A percentile compares a stretch with the other conserved stretches of the same genome.
phyloP scores from a whole-genome alignment of 1,284 basidiomycete genomes.

The Marasmius sp. region DNA sequence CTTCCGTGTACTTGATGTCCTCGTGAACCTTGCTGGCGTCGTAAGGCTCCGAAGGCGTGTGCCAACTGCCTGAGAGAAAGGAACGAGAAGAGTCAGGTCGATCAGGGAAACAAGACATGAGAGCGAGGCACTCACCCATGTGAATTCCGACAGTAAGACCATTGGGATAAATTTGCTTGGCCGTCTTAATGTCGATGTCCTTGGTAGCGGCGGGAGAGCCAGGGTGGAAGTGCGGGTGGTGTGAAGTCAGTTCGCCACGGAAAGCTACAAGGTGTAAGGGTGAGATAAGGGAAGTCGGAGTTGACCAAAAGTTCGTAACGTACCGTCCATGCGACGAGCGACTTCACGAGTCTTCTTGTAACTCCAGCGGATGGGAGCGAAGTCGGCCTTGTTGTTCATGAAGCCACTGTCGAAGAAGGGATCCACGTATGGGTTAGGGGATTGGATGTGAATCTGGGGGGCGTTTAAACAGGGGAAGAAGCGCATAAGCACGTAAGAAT shows the following conservation, averaged over 20 bases:
- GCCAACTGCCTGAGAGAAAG: slow-evolving; percentile 52
- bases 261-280: slow-evolving; percentile 39
- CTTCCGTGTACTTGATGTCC: slow-evolving; percentile 61
- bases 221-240: slow-evolving; percentile 74
- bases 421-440: slow-evolving; percentile 59
- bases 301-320: slow-evolving; percentile 7
- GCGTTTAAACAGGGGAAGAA: not conserved
- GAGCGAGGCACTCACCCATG: slow-evolving; percentile 45
- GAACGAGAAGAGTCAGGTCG: not conserved
- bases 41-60: slow-evolving; percentile 54
- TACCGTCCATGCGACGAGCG: slow-evolving; percentile 71
- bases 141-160: slow-evolving; percentile 69
- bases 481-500: slow-evolving; percentile 3
- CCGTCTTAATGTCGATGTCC: slow-evolving; percentile 71
- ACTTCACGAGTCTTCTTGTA: slow-evolving; percentile 75
- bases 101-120: not conserved
- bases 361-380: slow-evolving; percentile 74
- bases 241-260: slow-evolving; percentile 70
- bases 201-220: slow-evolving; percentile 55
- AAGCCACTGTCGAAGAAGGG: slow-evolving; percentile 71
- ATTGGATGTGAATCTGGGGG: slow-evolving; percentile 60
- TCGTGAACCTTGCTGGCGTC: slow-evolving; percentile 60
- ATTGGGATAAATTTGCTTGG: slow-evolving; percentile 60
- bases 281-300: not conserved
- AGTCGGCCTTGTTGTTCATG: slow-evolving; percentile 76